Conservation (phyloP, 2,329 filamentous ascomycete genomes). For the Arthroderma sp. region DNA sequence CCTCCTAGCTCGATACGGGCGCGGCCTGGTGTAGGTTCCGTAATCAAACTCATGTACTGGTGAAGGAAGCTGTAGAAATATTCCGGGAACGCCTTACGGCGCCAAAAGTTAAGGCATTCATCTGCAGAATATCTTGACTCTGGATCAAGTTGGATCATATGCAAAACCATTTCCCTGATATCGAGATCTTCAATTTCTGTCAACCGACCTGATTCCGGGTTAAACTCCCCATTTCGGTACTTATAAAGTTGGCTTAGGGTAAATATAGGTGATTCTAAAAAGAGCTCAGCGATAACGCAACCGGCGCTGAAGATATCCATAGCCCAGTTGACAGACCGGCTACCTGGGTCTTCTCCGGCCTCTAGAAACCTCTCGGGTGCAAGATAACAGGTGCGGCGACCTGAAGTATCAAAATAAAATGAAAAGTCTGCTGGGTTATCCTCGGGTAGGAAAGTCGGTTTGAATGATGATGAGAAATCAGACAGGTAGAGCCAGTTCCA, state of each 20-base stretch:
- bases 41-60: conserved; percentile 93
- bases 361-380: conserved; percentile 84
- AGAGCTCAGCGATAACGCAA: conserved; percentile 92
- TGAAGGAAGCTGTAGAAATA: conserved; percentile 98
- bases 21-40: conserved; percentile 72
- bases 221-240: conserved; percentile 84
- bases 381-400: conserved; percentile 82
- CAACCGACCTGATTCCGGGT: conserved; percentile 67
- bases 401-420: conserved; percentile 92
- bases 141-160: conserved; percentile 93
- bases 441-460: conserved; percentile 83
- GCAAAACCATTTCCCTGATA: conserved; percentile 74
- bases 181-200: conserved; percentile 78
- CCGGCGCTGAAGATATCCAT: conserved; percentile 98
- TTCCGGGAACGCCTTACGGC: conserved; percentile 78
- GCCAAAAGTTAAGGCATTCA: conserved; percentile 86
- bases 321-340: conserved; percentile 63
- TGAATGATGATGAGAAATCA: conserved; percentile 95
- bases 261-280: conserved; percentile 92
- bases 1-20: conserved; percentile 53
- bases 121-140: conserved; percentile 86
- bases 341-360: conserved; percentile 51
- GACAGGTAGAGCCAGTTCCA: conserved; percentile 99
- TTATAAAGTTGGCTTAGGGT: conserved; percentile 92
- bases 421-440: conserved; percentile 96